Evolutionary conservation across 306 rosid genomes (phyloP), one percentile per base, ranked within the genome.

Genomic region (Mimosa bimucronata): DNA sequence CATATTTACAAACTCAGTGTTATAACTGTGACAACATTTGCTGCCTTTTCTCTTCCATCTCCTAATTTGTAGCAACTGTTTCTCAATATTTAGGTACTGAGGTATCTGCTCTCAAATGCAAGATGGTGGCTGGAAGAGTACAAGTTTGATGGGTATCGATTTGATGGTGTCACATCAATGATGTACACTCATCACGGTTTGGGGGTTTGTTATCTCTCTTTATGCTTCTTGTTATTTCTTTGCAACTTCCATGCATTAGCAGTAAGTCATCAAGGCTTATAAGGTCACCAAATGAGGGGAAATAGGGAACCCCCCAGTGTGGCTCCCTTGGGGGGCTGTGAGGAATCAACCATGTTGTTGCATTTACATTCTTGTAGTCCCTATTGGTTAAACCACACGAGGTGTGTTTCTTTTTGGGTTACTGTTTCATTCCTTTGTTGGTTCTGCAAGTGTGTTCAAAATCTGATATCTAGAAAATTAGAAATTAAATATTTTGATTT

Each of bases 171-270:
- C 82, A 91, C 96, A 31, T 91, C 96, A 81, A 89, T 91, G 96
- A 91, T 91, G 96, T 91, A 89, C 42, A 91, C 97, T 67, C 99
- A 96, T 85, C 98, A 93, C 80, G 99, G 99, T 41, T 84, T 96
- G 89, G 44, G 83, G 99, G 99, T 96, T 64, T 62, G 50, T 30
- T 50, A 61, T 66, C 45, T 76, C 44, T 29, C 44, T 66, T 69
- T 69, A 37, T 73, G 40, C 68, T 66, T 82, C 41, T 71, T 70
- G 40, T 42, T 75, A 48, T 75, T 82, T 66, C 57, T 44, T 37
- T 53, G 75, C 77, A 37, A 74, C 38, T 53, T 70, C 79, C 73
- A 52, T n/a, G 19, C 21, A n/a, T 34, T 9, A 29, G 26, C 18
- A 15, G 41, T 25, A 15, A 25, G 75, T 61, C 71, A 46, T 77